Evolutionary conservation across 805 yeast species (phyloP).

Genomic region (Myxozyma mucilagina): DNA sequence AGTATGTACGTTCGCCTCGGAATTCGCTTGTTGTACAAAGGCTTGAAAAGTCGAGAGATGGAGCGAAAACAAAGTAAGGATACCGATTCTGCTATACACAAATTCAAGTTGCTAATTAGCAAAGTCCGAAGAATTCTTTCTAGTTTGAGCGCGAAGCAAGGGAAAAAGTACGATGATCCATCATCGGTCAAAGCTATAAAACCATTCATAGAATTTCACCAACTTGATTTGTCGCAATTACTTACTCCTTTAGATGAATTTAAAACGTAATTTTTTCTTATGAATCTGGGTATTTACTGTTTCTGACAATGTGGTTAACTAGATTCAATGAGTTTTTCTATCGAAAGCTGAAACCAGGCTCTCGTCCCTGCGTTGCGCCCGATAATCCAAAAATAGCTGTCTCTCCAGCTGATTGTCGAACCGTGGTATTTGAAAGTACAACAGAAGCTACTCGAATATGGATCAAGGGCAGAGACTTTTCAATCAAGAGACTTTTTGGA

Average conservation of each 20-base stretch:
- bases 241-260: slow-evolving; percentile 52
- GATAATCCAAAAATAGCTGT: slow-evolving; percentile 52
- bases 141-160: slow-evolving; percentile 75
- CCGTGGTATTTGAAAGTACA: slow-evolving; percentile 65
- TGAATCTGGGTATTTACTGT: background rate
- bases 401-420: slow-evolving; percentile 87
- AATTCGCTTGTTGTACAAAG: slow-evolving; percentile 76
- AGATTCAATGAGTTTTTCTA: slow-evolving; percentile 85
- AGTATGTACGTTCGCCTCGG: slow-evolving; percentile 85
- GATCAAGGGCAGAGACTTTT: slow-evolving; percentile 84
- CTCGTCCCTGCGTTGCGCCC: slow-evolving; percentile 68
- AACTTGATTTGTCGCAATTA: slow-evolving; percentile 74
- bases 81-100: background rate
- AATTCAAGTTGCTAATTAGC: background rate
- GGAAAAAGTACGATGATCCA: slow-evolving; percentile 75
- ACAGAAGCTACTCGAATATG: slow-evolving; percentile 69
- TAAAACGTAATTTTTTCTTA: slow-evolving; percentile 43
- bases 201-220: slow-evolving; percentile 79
- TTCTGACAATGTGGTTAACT: background rate
- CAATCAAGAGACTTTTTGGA: slow-evolving; percentile 60
- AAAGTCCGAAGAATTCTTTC: slow-evolving; percentile 58
- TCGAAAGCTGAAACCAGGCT: slow-evolving; percentile 67
- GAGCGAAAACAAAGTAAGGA: slow-evolving; percentile 50
- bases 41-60: slow-evolving; percentile 57
- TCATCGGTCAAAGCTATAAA: slow-evolving; percentile 64